Base-by-base conservation (phyloP, 345 rosid genomes). In the Excoecaria agallocha region DNA sequence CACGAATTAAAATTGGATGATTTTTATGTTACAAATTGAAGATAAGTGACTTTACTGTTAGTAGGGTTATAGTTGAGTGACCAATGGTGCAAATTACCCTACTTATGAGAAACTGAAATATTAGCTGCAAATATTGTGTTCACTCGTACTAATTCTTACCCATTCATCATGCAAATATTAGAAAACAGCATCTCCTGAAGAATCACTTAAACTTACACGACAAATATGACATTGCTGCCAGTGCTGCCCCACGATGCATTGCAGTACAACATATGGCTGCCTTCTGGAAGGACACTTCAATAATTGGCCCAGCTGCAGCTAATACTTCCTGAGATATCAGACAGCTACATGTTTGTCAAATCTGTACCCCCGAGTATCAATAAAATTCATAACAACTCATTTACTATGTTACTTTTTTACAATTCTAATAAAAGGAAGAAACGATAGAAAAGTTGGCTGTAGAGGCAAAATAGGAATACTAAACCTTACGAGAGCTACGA, bases 211-310 rank as follows among this genome's bases (percentile, higher is more conserved):
- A 77, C 93, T 71, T 87, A 92, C 97, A 89, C 52, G 98, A 90
- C 70, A 94, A 85, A 82, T 92, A 90, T 43, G 98, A 94, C 93
- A 94, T 88, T 80, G 98, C 97, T 39, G 92, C 95, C 73, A 94
- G 84, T 58, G 98, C 97, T 59, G 98, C 97, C 72, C 93, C 97
- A 67, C 98, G 90, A 80, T 94, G 98, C 97, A 94, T 94, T n/a
- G 97, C 98, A 20, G 97, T 92, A 84, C 96, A 90, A 83, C 95
- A 89, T 82, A 94, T 90, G 69, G 98, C 98, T 43, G 97, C 97
- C 88, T 90, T 94, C 79, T 94, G 97, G 83, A 94, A 90, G 74
- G 97, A 92, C 79, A 85, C 84, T 82, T 94, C 97, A 72, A 94
- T 91, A 76, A 90, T 87, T 22, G 89, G 80, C 75, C 91, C 97